Evolutionary conservation across 1,139 yeast genomes (phyloP), one percentile per base, ranked within the genome.

Genomic region (Protomyces inouyei): DNA sequence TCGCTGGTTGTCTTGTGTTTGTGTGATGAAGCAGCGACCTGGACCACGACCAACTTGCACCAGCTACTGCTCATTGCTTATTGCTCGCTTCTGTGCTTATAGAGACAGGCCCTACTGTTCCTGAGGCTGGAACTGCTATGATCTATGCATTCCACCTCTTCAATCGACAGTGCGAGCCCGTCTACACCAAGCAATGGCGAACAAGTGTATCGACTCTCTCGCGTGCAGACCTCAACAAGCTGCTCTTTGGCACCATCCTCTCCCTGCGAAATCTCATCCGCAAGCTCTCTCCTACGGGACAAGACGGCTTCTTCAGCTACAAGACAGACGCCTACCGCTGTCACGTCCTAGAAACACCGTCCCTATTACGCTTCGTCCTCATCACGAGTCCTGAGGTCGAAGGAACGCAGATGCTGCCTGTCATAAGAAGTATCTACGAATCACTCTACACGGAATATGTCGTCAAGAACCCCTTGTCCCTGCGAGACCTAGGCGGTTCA

Each of bases 111-210:
- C 18, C 18, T 18, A 18, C 1, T 18, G 18, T 1, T 18, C 18
- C 18, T 18, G 18, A 18, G 18, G 18, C 18, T 18, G 18, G 18
- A 6, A 16, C 3, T 37, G 43, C 43, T 37, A 43, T 43, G 48
- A 84, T 90, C 64, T 86, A 86, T 75, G 87, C 96, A 8, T 87
- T 91, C 73, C 88, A 91, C 85, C 83, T 92, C 64, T 92, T 87
- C 73, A 97, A 92, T 73, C 82, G 95, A 72, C 97, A 92, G 74
- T 88, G 96, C 70, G 85, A 84, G 69, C 88, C 95, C 72, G 83
- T 88, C 51, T 35, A 36, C 36, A 38, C 68, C 28, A 63, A 60
- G 28, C 53, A 46, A 23, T 52, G 52, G 54, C 57, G 25, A 10
- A 28, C 60, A 12, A 28, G 59, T 23, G 18, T 40, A 3, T 37